These are phyloP conservation scores for Triticum monococcum DNA, from an alignment of 176 grass and related monocot genomes.

Conservation along the genomic window DNA sequence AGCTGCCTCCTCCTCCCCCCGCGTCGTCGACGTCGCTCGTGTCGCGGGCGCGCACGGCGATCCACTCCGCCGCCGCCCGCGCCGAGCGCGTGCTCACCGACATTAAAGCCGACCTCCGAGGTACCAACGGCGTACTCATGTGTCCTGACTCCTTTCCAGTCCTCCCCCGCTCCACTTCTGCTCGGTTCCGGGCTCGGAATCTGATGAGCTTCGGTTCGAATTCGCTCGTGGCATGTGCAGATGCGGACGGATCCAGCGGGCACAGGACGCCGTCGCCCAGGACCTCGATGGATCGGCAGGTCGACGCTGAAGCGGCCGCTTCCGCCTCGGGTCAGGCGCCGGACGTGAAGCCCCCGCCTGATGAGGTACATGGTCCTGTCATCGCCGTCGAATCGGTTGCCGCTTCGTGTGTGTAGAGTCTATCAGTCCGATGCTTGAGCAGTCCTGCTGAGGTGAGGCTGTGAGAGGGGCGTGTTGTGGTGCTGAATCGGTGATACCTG, in stretches of 20 bases:
- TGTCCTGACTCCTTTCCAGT: not conserved
- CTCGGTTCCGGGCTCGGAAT: slow-evolving; percentile 14
- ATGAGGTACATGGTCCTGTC: slow-evolving; percentile 29
- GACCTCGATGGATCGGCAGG: slow-evolving; percentile 67
- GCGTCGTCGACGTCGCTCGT: slow-evolving; percentile 62
- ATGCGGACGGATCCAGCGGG: slow-evolving; percentile 48
- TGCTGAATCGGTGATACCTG: not conserved
- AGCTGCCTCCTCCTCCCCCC: slow-evolving; percentile 26
- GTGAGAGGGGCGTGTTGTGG: not conserved
- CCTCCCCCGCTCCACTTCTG: not conserved
- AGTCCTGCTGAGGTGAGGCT: not conserved
- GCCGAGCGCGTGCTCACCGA: slow-evolving; percentile 87
- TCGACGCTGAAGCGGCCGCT: not conserved
- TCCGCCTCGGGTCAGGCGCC: not conserved
- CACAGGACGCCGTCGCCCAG: slow-evolving; percentile 45
- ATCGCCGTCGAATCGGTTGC: not conserved
- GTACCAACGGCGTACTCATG: slow-evolving; percentile 23
- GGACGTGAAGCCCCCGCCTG: slow-evolving; percentile 21
- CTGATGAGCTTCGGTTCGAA: slow-evolving; percentile 21
- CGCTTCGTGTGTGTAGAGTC: not conserved
- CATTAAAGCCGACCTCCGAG: slow-evolving; percentile 87
- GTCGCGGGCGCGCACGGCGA: slow-evolving; percentile 76
- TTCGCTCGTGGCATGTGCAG: slow-evolving; percentile 34
- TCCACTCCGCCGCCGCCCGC: slow-evolving; percentile 82
- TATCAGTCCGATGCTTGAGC: not conserved